Base-by-base conservation (phyloP, 202 grass and related monocot species). In the Setaria viridis region DNA sequence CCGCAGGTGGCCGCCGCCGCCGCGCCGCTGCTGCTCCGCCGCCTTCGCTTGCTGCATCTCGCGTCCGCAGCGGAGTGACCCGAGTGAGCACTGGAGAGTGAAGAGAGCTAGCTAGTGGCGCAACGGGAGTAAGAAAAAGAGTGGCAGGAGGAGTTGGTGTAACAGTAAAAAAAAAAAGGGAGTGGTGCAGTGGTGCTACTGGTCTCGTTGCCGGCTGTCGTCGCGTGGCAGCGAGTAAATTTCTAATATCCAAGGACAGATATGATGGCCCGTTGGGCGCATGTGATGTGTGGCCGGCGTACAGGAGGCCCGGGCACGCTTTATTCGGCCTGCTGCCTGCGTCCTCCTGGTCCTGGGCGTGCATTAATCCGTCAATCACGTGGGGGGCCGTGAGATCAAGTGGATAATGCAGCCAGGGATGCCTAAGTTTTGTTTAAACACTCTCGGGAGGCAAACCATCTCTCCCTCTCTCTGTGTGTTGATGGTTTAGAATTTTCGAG, bases 251-350 rank as follows among this genome's bases (percentile, higher is more conserved):
- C 11, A 2, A 51, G 77, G 62, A 80, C 62, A 14, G 5, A 79
- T 9, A n/a, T 45, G 25, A 73, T 6, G 11, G 50, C 1, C 79
- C n/a, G n/a, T 56, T 42, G 3, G 13, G 79, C 3, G 16, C 86
- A 83, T 71, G 85, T 87, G 85, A 76, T 19, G 12, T 11, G 48
- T n/a, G 63, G 20, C 15, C 59, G 47, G 25, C 25, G 25, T 25
- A 25, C 25, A 25, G 25, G 25, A 25, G 25, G 25, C 25, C 25
- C 25, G 51, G 69, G 11, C 55, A 21, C 70, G 3, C 54, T 79
- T 69, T 85, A 60, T 70, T 60, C 55, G 12, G 56, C 8, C 30
- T 20, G 58, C n/a, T 60, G 58, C 39, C 25, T 25, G 25, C 25
- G 25, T 25, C 25, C 25, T 25, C 25, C 25, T 25, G 25, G 25